Conservation (phyloP, 176 grass and related monocot genomes). For the Paspalum notatum region DNA sequence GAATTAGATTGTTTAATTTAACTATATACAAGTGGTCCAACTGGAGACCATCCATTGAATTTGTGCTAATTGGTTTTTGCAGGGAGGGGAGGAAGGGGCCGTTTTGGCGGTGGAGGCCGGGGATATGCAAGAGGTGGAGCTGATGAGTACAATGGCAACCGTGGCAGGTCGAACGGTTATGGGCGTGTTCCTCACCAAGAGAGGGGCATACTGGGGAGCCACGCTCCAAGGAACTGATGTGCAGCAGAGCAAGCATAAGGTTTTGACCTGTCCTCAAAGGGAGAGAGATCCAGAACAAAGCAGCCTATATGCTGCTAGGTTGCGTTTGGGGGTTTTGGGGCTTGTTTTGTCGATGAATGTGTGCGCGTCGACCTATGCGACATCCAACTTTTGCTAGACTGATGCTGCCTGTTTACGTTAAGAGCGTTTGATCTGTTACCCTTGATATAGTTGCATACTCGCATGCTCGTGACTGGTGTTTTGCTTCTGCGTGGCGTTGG, state of each 20-base stretch:
- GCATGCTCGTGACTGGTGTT: background rate
- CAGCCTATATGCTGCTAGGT: conserved; percentile 44
- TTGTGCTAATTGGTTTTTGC: conserved; percentile 10
- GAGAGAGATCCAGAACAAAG: conserved; percentile 44
- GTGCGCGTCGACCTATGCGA: conserved; percentile 1
- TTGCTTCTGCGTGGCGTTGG: background rate
- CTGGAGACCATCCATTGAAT: too few species aligned
- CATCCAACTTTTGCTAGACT: conserved; percentile 36
- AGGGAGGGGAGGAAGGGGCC: conserved; percentile 68
- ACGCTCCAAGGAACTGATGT: conserved; percentile 36
- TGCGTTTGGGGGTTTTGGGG: conserved; percentile 45
- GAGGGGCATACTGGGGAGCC: conserved; percentile 66
- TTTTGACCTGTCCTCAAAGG: conserved; percentile 50
- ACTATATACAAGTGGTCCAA: too few species aligned
- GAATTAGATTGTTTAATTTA: too few species aligned
- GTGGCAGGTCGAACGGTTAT: conserved; percentile 56
- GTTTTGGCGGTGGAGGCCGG: conserved; percentile 47
- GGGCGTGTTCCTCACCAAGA: conserved; percentile 51
- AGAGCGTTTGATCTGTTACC: conserved; percentile 2
- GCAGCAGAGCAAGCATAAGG: conserved; percentile 28
- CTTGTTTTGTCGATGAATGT: conserved; percentile 45
- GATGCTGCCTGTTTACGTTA: conserved; percentile 32
- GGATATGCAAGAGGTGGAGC: conserved; percentile 46
- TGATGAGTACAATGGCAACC: conserved; percentile 50
- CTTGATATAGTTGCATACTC: background rate